phyloP scores from a whole-genome alignment of 192 early-diverging fungal genomes.

The Thoreauomyces humboldtii region DNA sequence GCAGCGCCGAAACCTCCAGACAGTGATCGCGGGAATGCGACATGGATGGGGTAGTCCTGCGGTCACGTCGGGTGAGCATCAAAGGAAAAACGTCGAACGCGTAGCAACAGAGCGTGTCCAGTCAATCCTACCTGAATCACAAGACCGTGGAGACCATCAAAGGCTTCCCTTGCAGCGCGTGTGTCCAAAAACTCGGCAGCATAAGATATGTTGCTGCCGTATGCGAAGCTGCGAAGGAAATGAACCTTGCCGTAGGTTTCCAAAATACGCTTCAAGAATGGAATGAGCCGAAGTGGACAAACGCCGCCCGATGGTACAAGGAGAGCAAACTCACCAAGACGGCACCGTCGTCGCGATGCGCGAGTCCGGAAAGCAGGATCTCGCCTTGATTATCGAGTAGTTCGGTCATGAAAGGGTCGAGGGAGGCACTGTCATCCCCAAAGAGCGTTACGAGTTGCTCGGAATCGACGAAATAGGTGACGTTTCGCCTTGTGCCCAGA shows the following conservation, averaged over 20 bases:
- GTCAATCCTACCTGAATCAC: slow-evolving; percentile 28
- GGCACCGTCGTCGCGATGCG: slow-evolving; percentile 27
- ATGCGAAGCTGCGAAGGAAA: slow-evolving; percentile 29
- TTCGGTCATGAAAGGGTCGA: slow-evolving; percentile 12
- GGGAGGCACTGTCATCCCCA: not conserved
- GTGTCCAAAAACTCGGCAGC: slow-evolving; percentile 52
- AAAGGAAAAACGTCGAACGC: no score
- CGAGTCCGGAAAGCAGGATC: slow-evolving; percentile 17
- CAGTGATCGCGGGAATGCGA: slow-evolving; percentile 6
- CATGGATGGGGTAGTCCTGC: slow-evolving; percentile 19
- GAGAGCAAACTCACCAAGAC: slow-evolving; percentile 31
- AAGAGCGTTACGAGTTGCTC: slow-evolving; percentile 20
- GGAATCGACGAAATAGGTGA: slow-evolving; percentile 32
- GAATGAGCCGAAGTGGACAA: not conserved
- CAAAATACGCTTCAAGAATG: slow-evolving; percentile 28
- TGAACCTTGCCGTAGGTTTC: slow-evolving; percentile 37
- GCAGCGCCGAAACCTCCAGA: not conserved
- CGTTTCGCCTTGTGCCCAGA: slow-evolving; percentile 6
- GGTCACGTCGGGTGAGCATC: not conserved
- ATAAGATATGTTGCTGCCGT: slow-evolving; percentile 6
- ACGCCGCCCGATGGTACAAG: not conserved
- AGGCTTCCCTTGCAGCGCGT: slow-evolving; percentile 38
- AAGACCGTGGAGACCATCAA: slow-evolving; percentile 26
- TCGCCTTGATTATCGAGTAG: slow-evolving; percentile 35
- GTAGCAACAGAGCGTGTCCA: no score